These are phyloP conservation scores for Fagopyrum tataricum DNA, from an alignment of 148 eudicot genomes.

Conservation along the genomic window DNA sequence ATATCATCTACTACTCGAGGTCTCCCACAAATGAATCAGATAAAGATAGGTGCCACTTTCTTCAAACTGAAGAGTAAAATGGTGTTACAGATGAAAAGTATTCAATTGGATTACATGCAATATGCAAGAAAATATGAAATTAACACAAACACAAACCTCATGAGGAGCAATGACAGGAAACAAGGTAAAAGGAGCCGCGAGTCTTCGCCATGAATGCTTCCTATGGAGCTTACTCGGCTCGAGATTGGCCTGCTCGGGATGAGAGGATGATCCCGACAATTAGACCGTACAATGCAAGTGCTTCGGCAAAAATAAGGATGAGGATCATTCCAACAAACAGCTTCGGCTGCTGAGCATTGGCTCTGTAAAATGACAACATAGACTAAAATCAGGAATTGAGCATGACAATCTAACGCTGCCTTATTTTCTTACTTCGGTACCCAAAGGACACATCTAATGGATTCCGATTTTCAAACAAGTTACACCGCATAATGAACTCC, in stretches of 20 bases:
- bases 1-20: too few species aligned
- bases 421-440: too few species aligned
- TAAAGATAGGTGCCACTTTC: not conserved
- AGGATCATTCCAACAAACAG: slow-evolving; percentile 23
- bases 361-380: slow-evolving; percentile 14
- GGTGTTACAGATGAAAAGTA: not conserved
- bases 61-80: not conserved
- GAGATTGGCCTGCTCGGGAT: slow-evolving; percentile 19
- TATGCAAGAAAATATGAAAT: not conserved
- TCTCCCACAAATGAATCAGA: too few species aligned
- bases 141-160: not conserved
- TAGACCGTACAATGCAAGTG: slow-evolving; percentile 20
- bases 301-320: slow-evolving; percentile 21
- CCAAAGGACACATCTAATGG: too few species aligned
- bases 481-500: too few species aligned
- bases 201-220: not conserved
- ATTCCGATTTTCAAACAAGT: too few species aligned
- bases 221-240: slow-evolving; percentile 15
- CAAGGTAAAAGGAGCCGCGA: too few species aligned
- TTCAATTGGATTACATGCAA: not conserved
- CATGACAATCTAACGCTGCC: too few species aligned
- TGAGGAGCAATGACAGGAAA: not conserved
- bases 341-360: slow-evolving; percentile 22
- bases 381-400: not conserved
- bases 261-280: slow-evolving; percentile 22